Evolutionary conservation across 495 filamentous ascomycete genomes (phyloP), one percentile per base, ranked within the genome.

Genomic region (Aspergillus incahuasiensis): DNA sequence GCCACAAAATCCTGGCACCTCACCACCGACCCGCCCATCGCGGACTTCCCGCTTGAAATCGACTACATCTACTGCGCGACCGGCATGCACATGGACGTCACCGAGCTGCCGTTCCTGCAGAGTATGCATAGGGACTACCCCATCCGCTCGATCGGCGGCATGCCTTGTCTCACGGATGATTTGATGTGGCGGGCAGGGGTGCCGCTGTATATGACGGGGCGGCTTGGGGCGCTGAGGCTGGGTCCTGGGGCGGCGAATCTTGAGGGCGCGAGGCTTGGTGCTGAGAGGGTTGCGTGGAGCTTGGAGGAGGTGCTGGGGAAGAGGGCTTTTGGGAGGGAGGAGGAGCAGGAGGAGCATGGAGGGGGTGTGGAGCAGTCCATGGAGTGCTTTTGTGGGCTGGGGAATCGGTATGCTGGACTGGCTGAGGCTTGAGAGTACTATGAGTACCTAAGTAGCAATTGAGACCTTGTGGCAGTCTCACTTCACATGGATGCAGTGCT

Each of bases 41-140:
- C 75, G 1, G 66, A 72, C 16, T 70, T 84, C 6, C 77, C 78
- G 5, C 64, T 77, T 5, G 64, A 58, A 18, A 79, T 86, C 51
- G 83, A 88, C 65, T 83, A 83, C 67, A 82, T 86, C 57, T 82
- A 84, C 61, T 85, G 81, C 52, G 83, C 85, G 18, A 86, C 84
- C 0, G 84, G 84, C 2, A 72, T 81, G 25, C 58, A 71, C 22
- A 68, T 77, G 3, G 73, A 86, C 56, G 73, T 84, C 19, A 60
- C 60, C 20, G 67, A 73, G 25, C 72, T 84, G 48, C 74, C 79
- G 0, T 69, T 79, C 24, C 66, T 86, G 21, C 69, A 73, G 39
- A 65, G 72, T 0, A 75, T 86, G 64, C 71, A 74, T 47, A 54
- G 65, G 4, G 70, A 79, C 15, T 77, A 81, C 59, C 82, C 81